phyloP scores from a whole-genome alignment of 306 rosid species.

The Astragalus membranaceus region DNA sequence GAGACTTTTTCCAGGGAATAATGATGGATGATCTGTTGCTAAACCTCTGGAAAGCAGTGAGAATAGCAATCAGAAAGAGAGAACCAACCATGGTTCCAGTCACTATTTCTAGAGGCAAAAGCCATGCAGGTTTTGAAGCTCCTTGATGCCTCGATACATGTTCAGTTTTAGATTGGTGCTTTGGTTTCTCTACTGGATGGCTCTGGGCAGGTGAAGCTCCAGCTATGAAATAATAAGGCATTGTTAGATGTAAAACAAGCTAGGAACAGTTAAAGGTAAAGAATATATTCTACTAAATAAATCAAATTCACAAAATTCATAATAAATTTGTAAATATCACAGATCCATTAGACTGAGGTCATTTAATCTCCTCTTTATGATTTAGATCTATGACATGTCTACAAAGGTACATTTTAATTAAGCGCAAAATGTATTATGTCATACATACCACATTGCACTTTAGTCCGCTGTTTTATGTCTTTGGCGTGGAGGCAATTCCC shows the following conservation, averaged over 20 bases:
- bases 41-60: slow-evolving; percentile 60
- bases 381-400: neutral
- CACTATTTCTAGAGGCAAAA: slow-evolving; percentile 70
- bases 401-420: neutral
- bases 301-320: too few species aligned
- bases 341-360: too few species aligned
- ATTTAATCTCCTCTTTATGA: too few species aligned
- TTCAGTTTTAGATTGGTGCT: slow-evolving; percentile 27
- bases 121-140: slow-evolving; percentile 82
- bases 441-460: slow-evolving; percentile 60
- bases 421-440: neutral
- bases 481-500: slow-evolving; percentile 76
- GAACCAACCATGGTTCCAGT: slow-evolving; percentile 75
- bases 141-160: slow-evolving; percentile 53
- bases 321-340: too few species aligned
- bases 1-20: slow-evolving; percentile 90
- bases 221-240: slow-evolving; percentile 35
- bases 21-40: slow-evolving; percentile 74
- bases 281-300: too few species aligned
- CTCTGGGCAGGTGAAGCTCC: slow-evolving; percentile 46
- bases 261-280: neutral
- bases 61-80: slow-evolving; percentile 57
- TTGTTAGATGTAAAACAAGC: slow-evolving; percentile 19
- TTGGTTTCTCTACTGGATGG: slow-evolving; percentile 34
- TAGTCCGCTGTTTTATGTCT: slow-evolving; percentile 62